These are phyloP conservation scores for Cordyceps farinosa DNA, from an alignment of 2,329 filamentous ascomycete species.

Conservation along the genomic window DNA sequence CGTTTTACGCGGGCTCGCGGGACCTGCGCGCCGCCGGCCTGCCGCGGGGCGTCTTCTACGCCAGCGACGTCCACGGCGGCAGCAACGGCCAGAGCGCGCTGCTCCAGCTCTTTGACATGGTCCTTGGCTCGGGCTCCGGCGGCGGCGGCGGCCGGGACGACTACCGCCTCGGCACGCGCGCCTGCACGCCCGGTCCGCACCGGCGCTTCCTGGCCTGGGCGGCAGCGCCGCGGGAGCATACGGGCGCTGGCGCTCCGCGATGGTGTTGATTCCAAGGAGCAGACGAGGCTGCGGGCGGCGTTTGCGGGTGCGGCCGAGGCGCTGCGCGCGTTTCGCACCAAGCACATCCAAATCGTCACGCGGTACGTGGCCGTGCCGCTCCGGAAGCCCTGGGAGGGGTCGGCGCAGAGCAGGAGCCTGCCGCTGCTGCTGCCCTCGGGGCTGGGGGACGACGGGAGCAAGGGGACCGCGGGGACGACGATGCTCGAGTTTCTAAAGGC, in stretches of 20 bases:
- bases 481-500: neutral
- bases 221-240: slow-evolving; percentile 65
- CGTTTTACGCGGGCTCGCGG: slow-evolving; percentile 85
- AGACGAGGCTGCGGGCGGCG: slow-evolving; percentile 36
- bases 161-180: slow-evolving; percentile 62
- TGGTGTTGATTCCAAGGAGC: slow-evolving; percentile 29
- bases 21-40: slow-evolving; percentile 85
- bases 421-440: neutral
- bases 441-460: neutral
- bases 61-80: slow-evolving; percentile 62
- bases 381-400: slow-evolving; percentile 29
- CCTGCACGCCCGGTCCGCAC: slow-evolving; percentile 87
- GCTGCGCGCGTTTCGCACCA: slow-evolving; percentile 72
- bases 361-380: slow-evolving; percentile 86
- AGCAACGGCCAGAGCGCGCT: slow-evolving; percentile 91
- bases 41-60: slow-evolving; percentile 75
- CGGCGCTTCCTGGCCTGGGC: slow-evolving; percentile 72
- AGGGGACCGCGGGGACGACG: neutral
- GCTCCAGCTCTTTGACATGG: slow-evolving; percentile 88
- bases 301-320: slow-evolving; percentile 74
- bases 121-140: slow-evolving; percentile 59
- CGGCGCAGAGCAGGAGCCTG: neutral
- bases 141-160: neutral
- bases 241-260: slow-evolving; percentile 58
- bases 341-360: slow-evolving; percentile 85